Base-by-base conservation (phyloP, 192 early-diverging fungal genomes). In the Linnemannia zychae region DNA sequence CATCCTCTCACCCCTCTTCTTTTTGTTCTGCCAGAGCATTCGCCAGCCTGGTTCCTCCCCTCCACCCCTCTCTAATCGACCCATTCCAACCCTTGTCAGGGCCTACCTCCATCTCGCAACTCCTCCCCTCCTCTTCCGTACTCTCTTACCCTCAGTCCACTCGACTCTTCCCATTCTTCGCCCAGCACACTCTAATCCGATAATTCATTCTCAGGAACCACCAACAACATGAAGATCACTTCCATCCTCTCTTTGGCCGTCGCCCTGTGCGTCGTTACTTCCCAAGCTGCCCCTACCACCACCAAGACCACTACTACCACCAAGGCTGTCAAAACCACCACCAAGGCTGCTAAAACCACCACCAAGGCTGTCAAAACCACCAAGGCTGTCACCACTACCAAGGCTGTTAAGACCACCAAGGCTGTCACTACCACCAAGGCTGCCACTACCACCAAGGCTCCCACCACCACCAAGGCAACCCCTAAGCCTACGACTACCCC, bases 11-110 rank as follows among this genome's bases (percentile, higher is more conserved):
- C 66, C 1, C 34, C 50, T 16, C 74, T 20, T 53, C 67, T 20
- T 34, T 33, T 67, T 67, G 9, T 53, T 63, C 36, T 63, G 36
- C 50, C 73, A 60, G 73, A 75, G 74, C 52, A 53, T 37, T 71
- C 72, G 22, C 60, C 74, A 65, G n/a, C 36, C 75, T 47, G 67
- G 66, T 48, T 69, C 52, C 60, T 68, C n/a, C n/a, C 40, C n/a
- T 70, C 28, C 63, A 36, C 63, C 72, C 74, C 47, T 31, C 31
- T 68, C 49, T 38, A 50, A 71, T 33, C 48, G 70, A 72, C 71
- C 83, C 83, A 74, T 79, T 85, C 77, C 83, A 47, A 47, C 83
- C 77, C 83, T 85, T 85, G 68, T 76, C 83, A 85, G 83, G 83
- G 83, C 65, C 38, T 34, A 31, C 50, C 37, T 40, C 48, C 9